Evolutionary conservation across 495 filamentous ascomycete genomes (phyloP), one percentile per base, ranked within the genome.

Genomic region (Xylaria curta): DNA sequence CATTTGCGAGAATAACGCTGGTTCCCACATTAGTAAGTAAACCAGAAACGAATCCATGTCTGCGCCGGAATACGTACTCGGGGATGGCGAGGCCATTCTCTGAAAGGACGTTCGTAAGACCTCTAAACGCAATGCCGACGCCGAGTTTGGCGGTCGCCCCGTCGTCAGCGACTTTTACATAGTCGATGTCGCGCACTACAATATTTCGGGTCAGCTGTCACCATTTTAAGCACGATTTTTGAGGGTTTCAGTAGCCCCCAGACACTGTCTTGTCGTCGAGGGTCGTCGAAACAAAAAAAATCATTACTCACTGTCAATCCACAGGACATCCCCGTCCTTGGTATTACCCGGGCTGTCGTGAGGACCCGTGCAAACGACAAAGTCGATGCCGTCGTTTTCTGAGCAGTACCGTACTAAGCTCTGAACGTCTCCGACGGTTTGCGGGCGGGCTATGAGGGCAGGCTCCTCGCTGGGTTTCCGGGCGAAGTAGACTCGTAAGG

Each of bases 281-380:
- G n/a, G 33, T 21, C n/a, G 31, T 33, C 31, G 38, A 38, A 60
- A 60, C 33, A 38, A 38, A 15, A 38, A 60, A 38, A 9, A n/a
- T 9, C 10, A 51, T 4, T 17, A 33, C 58, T 60, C 33, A 60
- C 58, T 60, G 60, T 85, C 84, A 44, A 85, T 82, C 0, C 72
- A 75, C 24, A 85, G 58, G 10, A 69, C 76, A 40, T 69, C 74
- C 9, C 79, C 17, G 10, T 76, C 71, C 19, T 72, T 58, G 31
- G 75, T 80, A 10, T 74, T 66, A 24, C 79, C 80, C 53, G 73
- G 76, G 60, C 81, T 68, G 65, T 83, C 79, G 73, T 83, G 81
- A 4, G 82, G 81, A 17, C 84, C 84, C 0, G 69, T 71, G 54
- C 82, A 76, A 19, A 85, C 72, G 36, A 74, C 72, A 68, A 84